Percentiles rank a stretch among this genome's conserved stretches.
phyloP scores from a whole-genome alignment of 2,329 filamentous ascomycete species.

The Xylariaceae sp. region DNA sequence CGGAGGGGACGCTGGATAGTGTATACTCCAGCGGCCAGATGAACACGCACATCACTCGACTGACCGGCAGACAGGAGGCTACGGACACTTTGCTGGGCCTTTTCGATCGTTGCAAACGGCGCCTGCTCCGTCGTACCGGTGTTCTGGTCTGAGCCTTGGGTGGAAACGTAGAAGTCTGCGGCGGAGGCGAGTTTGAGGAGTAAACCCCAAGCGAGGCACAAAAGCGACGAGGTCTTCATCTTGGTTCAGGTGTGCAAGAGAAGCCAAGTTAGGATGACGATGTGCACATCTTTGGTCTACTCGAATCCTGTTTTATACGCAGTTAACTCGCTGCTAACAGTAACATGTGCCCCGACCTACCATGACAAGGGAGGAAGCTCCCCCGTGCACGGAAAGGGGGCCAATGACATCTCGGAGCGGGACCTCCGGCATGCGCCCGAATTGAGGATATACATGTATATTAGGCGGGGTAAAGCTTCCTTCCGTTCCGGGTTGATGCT shows the following conservation, averaged over 20 bases:
- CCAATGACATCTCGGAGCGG: not conserved
- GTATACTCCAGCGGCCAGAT: not conserved
- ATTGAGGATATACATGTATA: not conserved
- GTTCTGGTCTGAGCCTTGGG: not conserved
- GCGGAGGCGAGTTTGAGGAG: not conserved
- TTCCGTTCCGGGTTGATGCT: too few species aligned
- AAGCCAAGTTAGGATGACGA: too few species aligned
- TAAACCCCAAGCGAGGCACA: not conserved
- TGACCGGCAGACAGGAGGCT: not conserved
- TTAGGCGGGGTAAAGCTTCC: not conserved
- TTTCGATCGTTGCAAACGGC: not conserved
- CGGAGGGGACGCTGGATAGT: not conserved
- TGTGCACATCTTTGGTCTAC: not conserved
- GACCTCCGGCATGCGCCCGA: not conserved
- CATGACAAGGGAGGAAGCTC: not conserved
- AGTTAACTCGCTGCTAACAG: not conserved
- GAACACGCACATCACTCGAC: not conserved
- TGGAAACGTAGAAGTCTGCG: not conserved
- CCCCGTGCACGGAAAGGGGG: not conserved
- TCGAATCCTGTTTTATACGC: not conserved
- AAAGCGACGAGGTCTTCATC: not conserved
- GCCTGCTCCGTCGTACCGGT: not conserved
- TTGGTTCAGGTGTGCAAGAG: too few species aligned
- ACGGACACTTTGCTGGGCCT: conserved; percentile 1
- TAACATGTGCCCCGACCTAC: too few species aligned